phyloP scores from a whole-genome alignment of 352 stramenopile species.

The Pythium aphanidermatum region DNA sequence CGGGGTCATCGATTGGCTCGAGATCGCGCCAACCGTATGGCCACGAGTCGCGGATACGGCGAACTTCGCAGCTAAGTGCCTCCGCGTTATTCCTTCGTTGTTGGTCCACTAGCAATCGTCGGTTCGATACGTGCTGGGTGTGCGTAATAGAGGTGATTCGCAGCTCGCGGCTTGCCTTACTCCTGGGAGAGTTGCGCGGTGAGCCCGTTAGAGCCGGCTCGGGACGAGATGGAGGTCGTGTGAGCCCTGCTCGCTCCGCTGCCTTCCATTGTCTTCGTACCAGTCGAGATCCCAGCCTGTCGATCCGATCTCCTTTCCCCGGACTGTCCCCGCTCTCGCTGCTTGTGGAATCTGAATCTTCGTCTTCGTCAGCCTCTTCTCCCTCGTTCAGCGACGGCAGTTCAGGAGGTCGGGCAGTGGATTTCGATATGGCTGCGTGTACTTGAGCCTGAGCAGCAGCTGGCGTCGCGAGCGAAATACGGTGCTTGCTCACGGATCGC shows the following conservation, averaged over 20 bases:
- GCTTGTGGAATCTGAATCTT: background rate
- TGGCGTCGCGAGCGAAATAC: conserved; percentile 33
- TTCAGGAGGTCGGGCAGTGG: conserved; percentile 1
- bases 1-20: conserved; percentile 11
- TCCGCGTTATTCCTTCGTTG: conserved; percentile 1
- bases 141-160: conserved; percentile 40
- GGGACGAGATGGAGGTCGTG: conserved; percentile 11
- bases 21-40: conserved; percentile 49
- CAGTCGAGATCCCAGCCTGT: conserved; percentile 42
- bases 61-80: conserved; percentile 21
- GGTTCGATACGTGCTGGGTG: conserved; percentile 36
- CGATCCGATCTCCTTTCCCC: background rate
- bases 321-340: conserved; percentile 10
- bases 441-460: conserved; percentile 1
- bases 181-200: no score
- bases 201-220: background rate
- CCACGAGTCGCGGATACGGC: conserved; percentile 60
- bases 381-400: conserved; percentile 28
- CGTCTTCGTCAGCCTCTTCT: conserved; percentile 6
- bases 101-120: conserved; percentile 22
- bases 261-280: conserved; percentile 51
- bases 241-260: conserved; percentile 31
- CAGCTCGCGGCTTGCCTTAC: no score
- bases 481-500: conserved; percentile 39
- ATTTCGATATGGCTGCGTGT: background rate